phyloP scores from a whole-genome alignment of 495 filamentous ascomycete genomes.

The Pseudomonodictys pantanalensis region DNA sequence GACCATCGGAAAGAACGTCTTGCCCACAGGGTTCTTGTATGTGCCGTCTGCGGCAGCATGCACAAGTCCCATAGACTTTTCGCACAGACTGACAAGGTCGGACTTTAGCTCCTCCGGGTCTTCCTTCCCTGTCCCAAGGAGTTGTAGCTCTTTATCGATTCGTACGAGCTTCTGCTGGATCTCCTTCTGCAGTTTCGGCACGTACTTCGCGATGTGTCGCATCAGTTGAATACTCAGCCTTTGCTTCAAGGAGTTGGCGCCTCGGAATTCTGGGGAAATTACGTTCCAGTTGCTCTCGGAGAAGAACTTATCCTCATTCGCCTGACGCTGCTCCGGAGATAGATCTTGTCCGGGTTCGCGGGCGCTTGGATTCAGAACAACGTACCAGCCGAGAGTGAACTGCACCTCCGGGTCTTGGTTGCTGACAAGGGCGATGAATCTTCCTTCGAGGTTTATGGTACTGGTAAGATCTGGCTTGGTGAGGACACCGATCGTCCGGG shows the following conservation, averaged over 20 bases:
- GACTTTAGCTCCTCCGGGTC: neutral
- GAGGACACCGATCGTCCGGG: constrained; percentile 14
- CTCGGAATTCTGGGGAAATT: neutral
- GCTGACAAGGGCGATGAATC: neutral
- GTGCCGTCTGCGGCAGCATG: neutral
- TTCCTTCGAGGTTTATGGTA: neutral
- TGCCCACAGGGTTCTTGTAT: neutral
- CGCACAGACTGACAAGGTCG: neutral
- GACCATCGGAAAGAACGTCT: neutral
- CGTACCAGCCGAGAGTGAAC: neutral
- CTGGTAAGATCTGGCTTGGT: constrained; percentile 1
- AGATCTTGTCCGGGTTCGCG: neutral
- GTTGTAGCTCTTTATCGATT: neutral
- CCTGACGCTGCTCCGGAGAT: neutral
- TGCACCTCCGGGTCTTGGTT: neutral
- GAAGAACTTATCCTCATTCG: neutral
- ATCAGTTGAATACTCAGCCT: neutral
- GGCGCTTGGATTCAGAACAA: neutral
- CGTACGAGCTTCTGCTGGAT: neutral
- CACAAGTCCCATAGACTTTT: neutral
- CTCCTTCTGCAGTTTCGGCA: neutral
- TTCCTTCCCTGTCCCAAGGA: neutral
- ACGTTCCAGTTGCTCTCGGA: neutral
- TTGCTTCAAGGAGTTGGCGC: neutral
- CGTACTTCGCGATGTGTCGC: neutral